phyloP scores from a whole-genome alignment of 2,329 filamentous ascomycete genomes.

The Neobulgaria alba region DNA sequence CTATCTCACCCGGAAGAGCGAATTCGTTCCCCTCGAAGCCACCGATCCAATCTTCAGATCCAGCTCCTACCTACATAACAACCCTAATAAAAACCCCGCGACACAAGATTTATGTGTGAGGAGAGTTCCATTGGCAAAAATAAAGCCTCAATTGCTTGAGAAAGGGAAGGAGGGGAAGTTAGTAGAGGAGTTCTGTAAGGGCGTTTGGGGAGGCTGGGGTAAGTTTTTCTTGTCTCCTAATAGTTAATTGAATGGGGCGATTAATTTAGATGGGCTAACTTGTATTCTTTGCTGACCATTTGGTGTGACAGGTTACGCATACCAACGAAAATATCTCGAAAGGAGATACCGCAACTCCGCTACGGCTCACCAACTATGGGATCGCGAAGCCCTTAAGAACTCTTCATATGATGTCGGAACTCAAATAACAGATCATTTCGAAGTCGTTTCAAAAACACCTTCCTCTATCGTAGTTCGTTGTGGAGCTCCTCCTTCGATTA shows the following conservation, averaged over 20 bases:
- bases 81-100: constrained; percentile 52
- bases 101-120: constrained; percentile 58
- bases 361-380: constrained; percentile 55
- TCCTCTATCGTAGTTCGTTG: constrained; percentile 54
- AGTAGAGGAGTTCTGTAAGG: constrained; percentile 27
- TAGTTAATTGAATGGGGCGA: not conserved
- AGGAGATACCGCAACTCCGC: constrained; percentile 49
- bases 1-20: constrained; percentile 15
- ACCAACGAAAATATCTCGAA: constrained; percentile 50
- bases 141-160: constrained; percentile 58
- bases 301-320: constrained; percentile 38
- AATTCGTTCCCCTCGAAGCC: constrained; percentile 44
- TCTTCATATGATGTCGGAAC: constrained; percentile 55
- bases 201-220: constrained; percentile 37
- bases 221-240: constrained; percentile 23
- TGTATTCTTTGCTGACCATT: not conserved
- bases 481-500: constrained; percentile 54
- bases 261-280: constrained; percentile 3
- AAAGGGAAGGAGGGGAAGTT: constrained; percentile 59
- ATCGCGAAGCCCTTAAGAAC: constrained; percentile 41
- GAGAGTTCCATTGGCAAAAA: constrained; percentile 51
- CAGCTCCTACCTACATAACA: constrained; percentile 47
- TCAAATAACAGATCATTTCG: constrained; percentile 61
- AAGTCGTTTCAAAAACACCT: constrained; percentile 57
- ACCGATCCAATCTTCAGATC: constrained; percentile 55